phyloP scores from a whole-genome alignment of 805 yeast genomes.

The Suhomyces sp. region DNA sequence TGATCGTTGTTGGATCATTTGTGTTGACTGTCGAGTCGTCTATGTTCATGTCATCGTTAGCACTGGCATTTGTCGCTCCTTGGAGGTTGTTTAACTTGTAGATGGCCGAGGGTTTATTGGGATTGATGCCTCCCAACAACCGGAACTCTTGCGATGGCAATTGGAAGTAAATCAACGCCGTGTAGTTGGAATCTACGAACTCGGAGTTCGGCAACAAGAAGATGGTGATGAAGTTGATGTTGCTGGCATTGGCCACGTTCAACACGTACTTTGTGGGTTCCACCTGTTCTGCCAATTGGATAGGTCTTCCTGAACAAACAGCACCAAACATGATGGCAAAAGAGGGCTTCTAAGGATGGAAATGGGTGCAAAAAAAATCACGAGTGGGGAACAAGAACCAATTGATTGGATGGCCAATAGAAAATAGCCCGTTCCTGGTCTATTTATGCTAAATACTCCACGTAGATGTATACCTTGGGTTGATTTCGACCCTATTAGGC shows the following conservation, averaged over 20 bases:
- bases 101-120: constrained; percentile 84
- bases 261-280: constrained; percentile 68
- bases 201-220: constrained; percentile 82
- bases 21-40: constrained; percentile 31
- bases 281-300: constrained; percentile 59
- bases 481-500: constrained; percentile 4
- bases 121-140: constrained; percentile 61
- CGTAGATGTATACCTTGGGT: constrained; percentile 2
- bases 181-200: constrained; percentile 58
- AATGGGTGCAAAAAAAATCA: neutral
- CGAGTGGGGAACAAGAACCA: too few relatives aligned
- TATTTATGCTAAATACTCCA: too few relatives aligned
- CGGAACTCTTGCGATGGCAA: constrained; percentile 65
- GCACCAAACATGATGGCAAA: constrained; percentile 61
- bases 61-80: constrained; percentile 14
- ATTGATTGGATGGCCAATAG: too few relatives aligned
- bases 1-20: constrained; percentile 28
- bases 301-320: constrained; percentile 71
- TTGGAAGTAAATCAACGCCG: constrained; percentile 89
- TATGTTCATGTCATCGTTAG: constrained; percentile 35
- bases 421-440: too few relatives aligned
- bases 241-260: constrained; percentile 59
- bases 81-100: constrained; percentile 63
- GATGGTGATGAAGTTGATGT: constrained; percentile 74
- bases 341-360: too few relatives aligned